A percentile compares a stretch with the other conserved stretches of the same genome.
These are phyloP conservation scores for Sporopachydermia lactativora DNA, from an alignment of 805 yeast species.

Conservation along the genomic window DNA sequence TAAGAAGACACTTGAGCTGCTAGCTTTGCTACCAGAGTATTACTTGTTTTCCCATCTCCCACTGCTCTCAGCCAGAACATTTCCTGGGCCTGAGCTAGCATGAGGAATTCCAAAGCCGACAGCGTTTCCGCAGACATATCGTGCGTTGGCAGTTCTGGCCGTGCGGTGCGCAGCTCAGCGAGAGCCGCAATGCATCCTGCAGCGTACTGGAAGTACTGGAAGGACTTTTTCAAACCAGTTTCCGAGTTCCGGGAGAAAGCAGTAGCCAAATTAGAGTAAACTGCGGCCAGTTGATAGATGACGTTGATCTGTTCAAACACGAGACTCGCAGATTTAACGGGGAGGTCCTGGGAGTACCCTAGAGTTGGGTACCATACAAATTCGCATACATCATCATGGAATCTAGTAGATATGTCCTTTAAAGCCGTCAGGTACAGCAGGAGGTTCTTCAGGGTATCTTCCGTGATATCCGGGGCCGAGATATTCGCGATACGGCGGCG, in stretches of 20 bases:
- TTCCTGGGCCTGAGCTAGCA: conserved; percentile 83
- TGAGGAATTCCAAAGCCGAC: conserved; percentile 33
- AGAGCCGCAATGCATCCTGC: conserved; percentile 49
- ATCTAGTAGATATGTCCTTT: conserved; percentile 32
- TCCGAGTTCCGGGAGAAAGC: conserved; percentile 26
- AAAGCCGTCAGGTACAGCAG: conserved; percentile 33
- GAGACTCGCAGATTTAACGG: conserved; percentile 32
- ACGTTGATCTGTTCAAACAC: conserved; percentile 48
- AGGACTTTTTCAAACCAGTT: conserved; percentile 45
- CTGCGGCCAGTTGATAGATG: conserved; percentile 54
- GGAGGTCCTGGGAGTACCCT: conserved; percentile 38
- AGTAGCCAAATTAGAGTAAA: conserved; percentile 43
- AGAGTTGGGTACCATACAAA: conserved; percentile 68
- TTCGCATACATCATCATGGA: conserved; percentile 42
- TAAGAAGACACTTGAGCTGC: conserved; percentile 47
- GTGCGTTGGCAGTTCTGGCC: conserved; percentile 17
- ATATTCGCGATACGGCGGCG: conserved; percentile 17
- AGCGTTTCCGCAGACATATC: conserved; percentile 41
- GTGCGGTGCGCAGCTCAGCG: conserved; percentile 12
- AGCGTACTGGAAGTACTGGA: conserved; percentile 45
- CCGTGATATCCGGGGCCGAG: conserved; percentile 10
- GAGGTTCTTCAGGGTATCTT: neutral
- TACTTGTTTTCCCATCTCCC: conserved; percentile 31
- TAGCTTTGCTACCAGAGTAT: conserved; percentile 47
- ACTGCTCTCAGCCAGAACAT: conserved; percentile 67